Evolutionary conservation across 1,139 yeast species (phyloP).

Genomic region (Sporopachydermia cereana): DNA sequence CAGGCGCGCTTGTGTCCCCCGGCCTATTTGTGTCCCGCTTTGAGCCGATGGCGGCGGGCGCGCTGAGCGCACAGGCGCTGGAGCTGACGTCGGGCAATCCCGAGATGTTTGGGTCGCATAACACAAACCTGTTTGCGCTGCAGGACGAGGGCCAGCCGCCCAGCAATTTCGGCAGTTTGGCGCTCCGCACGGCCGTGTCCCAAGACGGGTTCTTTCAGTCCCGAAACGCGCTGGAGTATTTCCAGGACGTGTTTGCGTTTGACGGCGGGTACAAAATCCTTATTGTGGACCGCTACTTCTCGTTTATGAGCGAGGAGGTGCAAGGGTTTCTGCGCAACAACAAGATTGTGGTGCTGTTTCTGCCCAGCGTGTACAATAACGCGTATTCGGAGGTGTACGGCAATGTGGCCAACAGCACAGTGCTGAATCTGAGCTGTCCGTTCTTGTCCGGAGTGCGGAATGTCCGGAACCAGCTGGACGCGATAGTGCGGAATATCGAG

Average conservation of each 20-base stretch:
- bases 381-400: not conserved
- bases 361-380: not conserved
- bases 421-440: constrained; percentile 1
- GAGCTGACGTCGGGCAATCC: not conserved
- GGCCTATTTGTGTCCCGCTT: not conserved
- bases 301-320: constrained; percentile 1
- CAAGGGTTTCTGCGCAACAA: not conserved
- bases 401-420: not conserved
- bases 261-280: not conserved
- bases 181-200: not conserved
- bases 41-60: not conserved
- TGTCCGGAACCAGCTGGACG: constrained; percentile 1
- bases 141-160: constrained; percentile 5
- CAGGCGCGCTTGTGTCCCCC: not conserved
- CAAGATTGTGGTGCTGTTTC: constrained; percentile 1
- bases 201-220: constrained; percentile 2
- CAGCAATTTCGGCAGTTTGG: not conserved
- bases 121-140: constrained; percentile 2
- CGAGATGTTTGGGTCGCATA: constrained; percentile 5
- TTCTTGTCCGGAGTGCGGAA: not conserved
- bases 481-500: constrained; percentile 1
- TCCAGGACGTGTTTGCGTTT: constrained; percentile 2
- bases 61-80: not conserved
- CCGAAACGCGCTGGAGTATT: not conserved
- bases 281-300: constrained; percentile 3